Conservation (phyloP, 805 yeast genomes). For the Starmerella floris region DNA sequence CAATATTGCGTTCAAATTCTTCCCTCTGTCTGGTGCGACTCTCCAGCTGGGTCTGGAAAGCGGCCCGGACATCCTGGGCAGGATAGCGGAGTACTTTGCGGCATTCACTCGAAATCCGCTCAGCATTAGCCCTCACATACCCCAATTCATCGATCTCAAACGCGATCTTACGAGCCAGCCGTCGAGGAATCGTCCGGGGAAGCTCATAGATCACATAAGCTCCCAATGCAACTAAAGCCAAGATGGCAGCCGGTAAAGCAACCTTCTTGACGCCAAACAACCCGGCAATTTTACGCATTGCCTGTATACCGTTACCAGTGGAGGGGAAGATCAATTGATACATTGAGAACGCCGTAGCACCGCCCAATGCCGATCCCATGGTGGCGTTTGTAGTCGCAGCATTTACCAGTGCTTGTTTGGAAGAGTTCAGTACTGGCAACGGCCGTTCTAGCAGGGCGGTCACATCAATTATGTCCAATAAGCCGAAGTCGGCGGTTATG, state of each 20-base stretch:
- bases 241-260: conserved; percentile 41
- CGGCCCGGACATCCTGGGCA: conserved; percentile 61
- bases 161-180: conserved; percentile 59
- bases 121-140: conserved; percentile 65
- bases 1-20: conserved; percentile 38
- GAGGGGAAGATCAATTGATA: conserved; percentile 22
- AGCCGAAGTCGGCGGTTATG: conserved; percentile 45
- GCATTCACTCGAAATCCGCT: conserved; percentile 68
- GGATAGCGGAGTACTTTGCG: conserved; percentile 72
- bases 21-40: conserved; percentile 45
- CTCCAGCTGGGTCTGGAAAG: conserved; percentile 54
- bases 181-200: conserved; percentile 79
- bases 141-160: conserved; percentile 51
- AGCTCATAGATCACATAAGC: conserved; percentile 64
- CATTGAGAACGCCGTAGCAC: conserved; percentile 18
- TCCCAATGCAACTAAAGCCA: conserved; percentile 40
- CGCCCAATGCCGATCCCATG: conserved; percentile 12
- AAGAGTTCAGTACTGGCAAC: conserved; percentile 18
- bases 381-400: conserved; percentile 13
- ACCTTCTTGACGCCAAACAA: conserved; percentile 36
- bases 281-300: conserved; percentile 35
- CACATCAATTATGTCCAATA: conserved; percentile 72
- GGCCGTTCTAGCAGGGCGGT: conserved; percentile 30
- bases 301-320: conserved; percentile 5
- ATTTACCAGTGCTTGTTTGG: conserved; percentile 13